Conservation (phyloP, 345 rosid genomes). For the Dovyalis caffra region DNA sequence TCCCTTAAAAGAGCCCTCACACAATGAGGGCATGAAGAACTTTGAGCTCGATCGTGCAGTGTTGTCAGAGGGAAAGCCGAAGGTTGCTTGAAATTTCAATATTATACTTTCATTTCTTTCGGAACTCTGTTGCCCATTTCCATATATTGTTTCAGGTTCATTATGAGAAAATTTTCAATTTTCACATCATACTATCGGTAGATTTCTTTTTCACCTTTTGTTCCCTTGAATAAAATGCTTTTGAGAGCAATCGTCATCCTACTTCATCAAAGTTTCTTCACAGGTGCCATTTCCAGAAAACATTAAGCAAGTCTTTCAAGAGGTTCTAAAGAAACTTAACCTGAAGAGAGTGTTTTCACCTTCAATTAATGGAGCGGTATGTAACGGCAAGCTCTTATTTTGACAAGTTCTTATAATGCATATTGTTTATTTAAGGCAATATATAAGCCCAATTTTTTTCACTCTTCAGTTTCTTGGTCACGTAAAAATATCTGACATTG, state of each 20-base stretch:
- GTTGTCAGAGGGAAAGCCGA: neutral
- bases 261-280: neutral
- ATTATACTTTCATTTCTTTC: neutral
- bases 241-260: neutral
- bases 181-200: neutral
- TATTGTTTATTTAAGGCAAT: no score
- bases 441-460: no score
- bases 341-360: constrained; percentile 38
- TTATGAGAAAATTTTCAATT: neutral
- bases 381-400: neutral
- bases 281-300: constrained; percentile 29
- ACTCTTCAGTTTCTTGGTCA: neutral
- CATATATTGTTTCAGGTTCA: neutral
- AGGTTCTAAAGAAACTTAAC: constrained; percentile 20
- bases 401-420: no score
- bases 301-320: constrained; percentile 9
- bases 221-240: neutral
- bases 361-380: constrained; percentile 42
- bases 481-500: neutral
- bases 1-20: constrained; percentile 1
- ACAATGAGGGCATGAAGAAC: neutral
- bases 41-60: constrained; percentile 11
- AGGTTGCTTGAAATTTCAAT: constrained; percentile 4
- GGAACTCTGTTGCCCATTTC: neutral
- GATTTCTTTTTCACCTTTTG: no score